Evolutionary conservation across 75 land plant genomes (phyloP), one percentile per base, ranked within the genome.

Genomic region (Chamaecyparis obtusa): DNA sequence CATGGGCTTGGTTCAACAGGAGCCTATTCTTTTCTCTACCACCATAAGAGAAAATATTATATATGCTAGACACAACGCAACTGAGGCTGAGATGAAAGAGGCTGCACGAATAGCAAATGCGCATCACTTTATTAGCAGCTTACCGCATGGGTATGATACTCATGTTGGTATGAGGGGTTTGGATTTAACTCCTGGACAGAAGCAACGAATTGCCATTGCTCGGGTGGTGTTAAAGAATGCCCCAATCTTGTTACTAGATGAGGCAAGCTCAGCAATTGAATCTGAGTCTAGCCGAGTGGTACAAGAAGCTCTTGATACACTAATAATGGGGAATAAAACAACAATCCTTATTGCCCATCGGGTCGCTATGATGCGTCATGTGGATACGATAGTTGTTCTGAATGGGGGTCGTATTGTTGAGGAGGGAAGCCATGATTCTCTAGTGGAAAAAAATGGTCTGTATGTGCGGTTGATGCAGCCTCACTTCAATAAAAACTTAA

Each of bases 121-220:
- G 24, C 99, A 98, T 90, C 99, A 98, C 87, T 98, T 98, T 83
- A 98, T 98, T 44, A 96, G 99, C 91, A 95, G 95, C 83, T 88
- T 98, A 85, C 99, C 99, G n/a, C 95, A 98, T 92, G 99, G 99
- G 49, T 98, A 98, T 89, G 99, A 98, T 88, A 98, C 99, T 41
- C 95, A 97, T 87, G 97, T 98, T 33, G 99, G 99, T 5, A 97
- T 96, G 99, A 92, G 97, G 88, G 99, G 99, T 48, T 92, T 97
- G 57, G 98, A 96, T 87, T 85, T 98, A 13, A 97, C 96, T 19
- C 94, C 99, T 9, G 99, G 99, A 48, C 99, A 98, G 91, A 96
- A 96, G 86, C 99, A 97, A 85, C 86, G 99, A 85, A 95, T 98
- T 85, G 99, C 99, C 54, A 98, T 98, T 89, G 99, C 99, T 33